These are phyloP conservation scores for Tuber indicum DNA, from an alignment of 495 filamentous ascomycete species.

Conservation along the genomic window DNA sequence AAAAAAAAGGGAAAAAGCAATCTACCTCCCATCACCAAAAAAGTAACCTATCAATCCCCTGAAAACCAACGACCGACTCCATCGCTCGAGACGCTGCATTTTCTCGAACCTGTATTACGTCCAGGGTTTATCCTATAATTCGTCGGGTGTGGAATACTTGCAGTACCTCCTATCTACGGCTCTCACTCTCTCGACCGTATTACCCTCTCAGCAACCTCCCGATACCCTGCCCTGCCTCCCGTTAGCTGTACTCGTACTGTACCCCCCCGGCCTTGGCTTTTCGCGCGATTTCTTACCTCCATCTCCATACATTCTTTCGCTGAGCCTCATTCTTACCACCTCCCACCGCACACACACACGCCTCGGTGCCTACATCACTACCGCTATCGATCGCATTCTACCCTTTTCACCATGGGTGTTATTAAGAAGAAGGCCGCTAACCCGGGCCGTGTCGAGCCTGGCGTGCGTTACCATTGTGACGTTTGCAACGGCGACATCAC, in stretches of 20 bases:
- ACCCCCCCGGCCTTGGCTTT: slow-evolving; percentile 18
- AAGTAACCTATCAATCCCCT: not conserved
- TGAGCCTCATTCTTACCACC: slow-evolving; percentile 19
- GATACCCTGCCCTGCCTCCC: slow-evolving; percentile 6
- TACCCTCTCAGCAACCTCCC: slow-evolving; percentile 10
- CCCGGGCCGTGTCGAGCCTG: slow-evolving; percentile 73
- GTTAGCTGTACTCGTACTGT: not conserved
- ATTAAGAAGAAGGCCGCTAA: slow-evolving; percentile 92
- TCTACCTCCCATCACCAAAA: not conserved
- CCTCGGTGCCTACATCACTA: not conserved
- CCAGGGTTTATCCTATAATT: not conserved
- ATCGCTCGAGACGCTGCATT: not conserved
- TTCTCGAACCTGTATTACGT: not conserved
- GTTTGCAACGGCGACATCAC: slow-evolving; percentile 93
- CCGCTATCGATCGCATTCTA: not conserved
- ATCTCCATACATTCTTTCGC: slow-evolving; percentile 5
- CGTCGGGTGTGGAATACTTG: not conserved
- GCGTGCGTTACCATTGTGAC: slow-evolving; percentile 92
- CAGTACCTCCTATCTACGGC: not conserved
- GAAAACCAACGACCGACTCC: not conserved
- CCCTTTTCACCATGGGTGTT: slow-evolving; percentile 63
- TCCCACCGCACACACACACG: not conserved
- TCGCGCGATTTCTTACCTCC: not conserved
- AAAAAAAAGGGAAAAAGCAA: slow-evolving; percentile 8
- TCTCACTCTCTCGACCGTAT: not conserved